phyloP scores from a whole-genome alignment of 1,284 basidiomycete genomes.

The Mrakiaceae sp. region DNA sequence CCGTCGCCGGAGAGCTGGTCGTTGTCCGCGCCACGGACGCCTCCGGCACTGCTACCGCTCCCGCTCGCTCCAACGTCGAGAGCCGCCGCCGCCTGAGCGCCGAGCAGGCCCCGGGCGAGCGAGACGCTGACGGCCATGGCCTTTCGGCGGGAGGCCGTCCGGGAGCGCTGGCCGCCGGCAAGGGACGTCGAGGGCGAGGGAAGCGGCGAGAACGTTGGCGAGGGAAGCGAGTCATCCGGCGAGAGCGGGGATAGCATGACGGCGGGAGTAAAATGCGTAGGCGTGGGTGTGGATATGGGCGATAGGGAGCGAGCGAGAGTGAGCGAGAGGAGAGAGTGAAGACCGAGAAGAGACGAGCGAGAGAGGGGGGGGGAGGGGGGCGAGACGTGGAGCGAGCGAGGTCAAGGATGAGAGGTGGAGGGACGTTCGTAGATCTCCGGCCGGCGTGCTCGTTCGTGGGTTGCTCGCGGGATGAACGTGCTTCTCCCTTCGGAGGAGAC shows the following conservation, averaged over 20 bases:
- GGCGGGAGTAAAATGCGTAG: not conserved
- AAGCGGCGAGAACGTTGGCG: slow-evolving; percentile 1
- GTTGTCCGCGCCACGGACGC: not conserved
- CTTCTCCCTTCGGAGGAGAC: no score
- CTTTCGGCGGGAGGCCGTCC: not conserved
- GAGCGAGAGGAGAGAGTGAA: not conserved
- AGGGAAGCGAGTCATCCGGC: not conserved
- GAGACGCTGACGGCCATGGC: slow-evolving; percentile 6
- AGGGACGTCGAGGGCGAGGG: not conserved
- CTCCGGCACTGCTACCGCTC: not conserved
- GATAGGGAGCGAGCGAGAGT: not conserved
- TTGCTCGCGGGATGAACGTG: no score
- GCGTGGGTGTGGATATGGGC: no score
- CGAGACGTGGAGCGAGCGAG: not conserved
- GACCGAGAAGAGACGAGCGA: not conserved
- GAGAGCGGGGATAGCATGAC: slow-evolving; percentile 8
- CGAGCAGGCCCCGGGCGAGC: slow-evolving; percentile 2
- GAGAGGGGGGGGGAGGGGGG: not conserved
- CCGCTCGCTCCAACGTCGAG: not conserved
- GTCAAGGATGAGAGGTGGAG: not conserved
- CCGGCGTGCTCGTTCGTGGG: not conserved
- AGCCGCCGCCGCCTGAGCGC: not conserved
- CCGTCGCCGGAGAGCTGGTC: not conserved
- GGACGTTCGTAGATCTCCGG: not conserved
- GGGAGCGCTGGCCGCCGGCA: not conserved